Evolutionary conservation across 805 yeast genomes (phyloP), one percentile per base, ranked within the genome.

Genomic region (Kuraishia molischiana): DNA sequence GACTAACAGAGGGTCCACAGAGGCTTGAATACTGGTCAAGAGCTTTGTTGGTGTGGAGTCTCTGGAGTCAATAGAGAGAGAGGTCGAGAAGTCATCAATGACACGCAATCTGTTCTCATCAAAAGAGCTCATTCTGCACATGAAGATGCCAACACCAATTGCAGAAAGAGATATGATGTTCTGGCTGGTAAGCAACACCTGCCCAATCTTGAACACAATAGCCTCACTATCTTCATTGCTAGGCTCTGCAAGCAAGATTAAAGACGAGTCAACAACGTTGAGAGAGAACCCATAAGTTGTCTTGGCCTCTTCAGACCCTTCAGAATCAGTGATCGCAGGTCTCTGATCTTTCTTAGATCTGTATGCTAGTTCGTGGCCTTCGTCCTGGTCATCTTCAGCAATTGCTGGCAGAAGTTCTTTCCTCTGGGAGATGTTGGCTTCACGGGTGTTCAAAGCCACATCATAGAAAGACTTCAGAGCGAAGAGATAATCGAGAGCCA

Each of bases 401-500:
- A 24, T 22, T 10, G 36, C n/a, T 14, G 36, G 36, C 35, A 32
- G 26, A 9, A 8, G 18, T n/a, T n/a, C n/a, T 11, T 28, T 15
- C 36, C 22, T 19, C 26, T 32, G 5, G n/a, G 32, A 11, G 29
- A 18, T 13, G 14, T 29, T 13, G 34, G 17, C 17, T 32, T 18
- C 19, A 9, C 26, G 14, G 6, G 31, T 47, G 24, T 54, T 58
- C 19, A 71, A 45, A 0, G 77, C 84, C 32, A 62, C 64, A 39
- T 72, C 78, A n/a, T 65, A 54, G 52, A 80, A 89, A 0, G 62
- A 52, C 44, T 83, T 83, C 46, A 92, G 50, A 2, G 92, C 85
- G 56, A 89, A 74, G 26, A 90, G 51, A 55, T 85, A 89, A 52
- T 89, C 97, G 46, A 92, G 61, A 0, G 97, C 96, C 21, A 92